Conservation (phyloP, 345 rosid genomes). For the Sisymbrium altissimum region DNA sequence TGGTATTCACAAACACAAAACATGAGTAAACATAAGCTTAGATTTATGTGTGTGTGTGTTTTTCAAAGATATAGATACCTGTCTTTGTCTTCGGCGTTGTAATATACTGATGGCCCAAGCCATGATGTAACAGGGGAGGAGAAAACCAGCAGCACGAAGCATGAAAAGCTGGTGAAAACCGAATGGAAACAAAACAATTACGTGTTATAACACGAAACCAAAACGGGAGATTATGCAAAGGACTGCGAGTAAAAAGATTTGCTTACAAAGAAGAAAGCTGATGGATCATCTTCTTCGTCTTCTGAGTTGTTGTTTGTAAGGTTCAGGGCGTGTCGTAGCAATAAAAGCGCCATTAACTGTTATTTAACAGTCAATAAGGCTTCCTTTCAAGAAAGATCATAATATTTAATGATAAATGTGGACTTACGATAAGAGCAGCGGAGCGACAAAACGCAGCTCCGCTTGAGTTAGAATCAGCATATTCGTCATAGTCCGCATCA, state of each 20-base stretch:
- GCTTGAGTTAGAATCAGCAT: slow-evolving; percentile 74
- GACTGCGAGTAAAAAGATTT: neutral
- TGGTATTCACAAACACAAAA: slow-evolving; percentile 27
- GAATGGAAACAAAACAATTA: neutral
- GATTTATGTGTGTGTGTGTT: neutral
- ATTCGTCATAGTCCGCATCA: slow-evolving; percentile 83
- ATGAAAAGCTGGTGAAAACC: slow-evolving; percentile 68
- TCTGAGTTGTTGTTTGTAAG: slow-evolving; percentile 66
- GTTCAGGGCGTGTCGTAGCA: slow-evolving; percentile 78
- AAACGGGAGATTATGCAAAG: neutral
- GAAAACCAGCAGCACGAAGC: slow-evolving; percentile 92
- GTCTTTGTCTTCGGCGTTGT: slow-evolving; percentile 94
- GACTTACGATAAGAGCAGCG: slow-evolving; percentile 83
- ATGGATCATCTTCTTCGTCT: slow-evolving; percentile 55
- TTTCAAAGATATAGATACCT: slow-evolving; percentile 39
- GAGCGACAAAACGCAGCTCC: slow-evolving; percentile 98
- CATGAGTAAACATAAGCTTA: neutral
- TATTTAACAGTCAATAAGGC: slow-evolving; percentile 15
- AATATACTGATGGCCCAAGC: slow-evolving; percentile 96
- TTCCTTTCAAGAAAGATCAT: neutral
- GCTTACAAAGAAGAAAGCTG: slow-evolving; percentile 82
- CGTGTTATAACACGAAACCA: neutral
- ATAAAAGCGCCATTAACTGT: slow-evolving; percentile 93
- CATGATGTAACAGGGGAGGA: slow-evolving; percentile 96
- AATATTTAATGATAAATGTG: neutral